Conservation (phyloP, 805 yeast species). For the Wickerhamia fluorescens region DNA sequence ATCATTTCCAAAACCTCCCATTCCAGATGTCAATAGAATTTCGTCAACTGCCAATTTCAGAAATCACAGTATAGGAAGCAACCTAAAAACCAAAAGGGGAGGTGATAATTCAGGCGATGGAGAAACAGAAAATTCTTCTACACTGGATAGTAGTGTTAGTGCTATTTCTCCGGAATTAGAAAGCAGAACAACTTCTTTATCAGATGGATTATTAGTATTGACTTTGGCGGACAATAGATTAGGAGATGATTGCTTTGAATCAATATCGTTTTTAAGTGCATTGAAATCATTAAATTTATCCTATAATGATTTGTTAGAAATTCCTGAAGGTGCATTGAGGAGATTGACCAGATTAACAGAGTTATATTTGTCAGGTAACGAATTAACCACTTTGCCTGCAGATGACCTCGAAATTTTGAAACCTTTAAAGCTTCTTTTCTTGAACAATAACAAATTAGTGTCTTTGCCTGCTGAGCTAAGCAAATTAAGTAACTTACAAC, state of each 20-base stretch:
- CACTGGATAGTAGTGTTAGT: constrained; percentile 3
- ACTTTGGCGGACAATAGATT: constrained; percentile 79
- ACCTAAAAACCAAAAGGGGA: background rate
- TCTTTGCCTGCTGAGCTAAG: constrained; percentile 86
- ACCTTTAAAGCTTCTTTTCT: constrained; percentile 51
- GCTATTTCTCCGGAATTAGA: constrained; percentile 3
- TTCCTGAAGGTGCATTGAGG: constrained; percentile 66
- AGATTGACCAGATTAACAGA: constrained; percentile 52
- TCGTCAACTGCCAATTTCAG: constrained; percentile 23
- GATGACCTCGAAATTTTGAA: constrained; percentile 70
- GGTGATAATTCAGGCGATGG: constrained; percentile 1
- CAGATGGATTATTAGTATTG: constrained; percentile 49
- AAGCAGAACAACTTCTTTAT: constrained; percentile 21
- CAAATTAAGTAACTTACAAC: constrained; percentile 53
- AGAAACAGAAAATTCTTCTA: background rate
- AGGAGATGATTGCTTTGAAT: constrained; percentile 67
- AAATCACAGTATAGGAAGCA: background rate
- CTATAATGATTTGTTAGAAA: constrained; percentile 77
- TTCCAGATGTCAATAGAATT: constrained; percentile 23
- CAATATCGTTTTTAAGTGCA: constrained; percentile 50
- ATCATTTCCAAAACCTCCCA: constrained; percentile 48
- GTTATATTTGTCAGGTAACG: constrained; percentile 78
- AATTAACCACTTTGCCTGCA: constrained; percentile 68
- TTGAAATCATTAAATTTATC: constrained; percentile 66
- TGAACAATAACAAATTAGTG: constrained; percentile 80